phyloP scores from a whole-genome alignment of 345 rosid species.

The Abelmoschus esculentus region DNA sequence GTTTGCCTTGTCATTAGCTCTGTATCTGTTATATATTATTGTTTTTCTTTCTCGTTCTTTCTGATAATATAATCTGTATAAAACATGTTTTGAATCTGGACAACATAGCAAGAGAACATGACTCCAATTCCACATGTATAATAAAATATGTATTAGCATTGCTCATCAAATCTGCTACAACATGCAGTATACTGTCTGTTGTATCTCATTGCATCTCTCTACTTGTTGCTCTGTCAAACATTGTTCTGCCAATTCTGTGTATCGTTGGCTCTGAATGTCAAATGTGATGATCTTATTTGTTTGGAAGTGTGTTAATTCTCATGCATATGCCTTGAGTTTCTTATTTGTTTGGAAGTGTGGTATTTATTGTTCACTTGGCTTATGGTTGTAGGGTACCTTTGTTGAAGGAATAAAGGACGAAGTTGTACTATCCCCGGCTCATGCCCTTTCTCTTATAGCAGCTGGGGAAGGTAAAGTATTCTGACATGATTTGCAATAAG shows the following conservation, averaged over 20 bases:
- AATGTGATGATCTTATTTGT: too few species aligned
- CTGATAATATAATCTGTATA: too few species aligned
- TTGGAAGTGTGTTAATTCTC: not conserved
- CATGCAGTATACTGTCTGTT: too few species aligned
- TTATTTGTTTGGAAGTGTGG: not conserved
- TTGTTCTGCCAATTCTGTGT: too few species aligned
- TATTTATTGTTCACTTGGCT: conserved; percentile 19
- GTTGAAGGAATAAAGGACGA: conserved; percentile 98
- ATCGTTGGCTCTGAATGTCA: too few species aligned
- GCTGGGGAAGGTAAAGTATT: conserved; percentile 88
- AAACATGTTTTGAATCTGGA: not conserved
- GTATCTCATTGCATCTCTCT: too few species aligned
- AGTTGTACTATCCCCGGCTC: conserved; percentile 98
- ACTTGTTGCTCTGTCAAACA: too few species aligned
- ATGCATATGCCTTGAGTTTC: not conserved
- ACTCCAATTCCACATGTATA: not conserved
- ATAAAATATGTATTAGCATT: not conserved
- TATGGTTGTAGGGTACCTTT: conserved; percentile 72
- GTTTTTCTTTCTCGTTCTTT: too few species aligned
- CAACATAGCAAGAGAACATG: not conserved
- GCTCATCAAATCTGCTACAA: not conserved
- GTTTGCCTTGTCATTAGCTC: too few species aligned
- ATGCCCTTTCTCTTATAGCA: conserved; percentile 94
- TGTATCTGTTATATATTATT: too few species aligned
- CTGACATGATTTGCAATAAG: conserved; percentile 14